Evolutionary conservation across 352 stramenopile species (phyloP), one percentile per base, ranked within the genome.

Genomic region (Phytophthora vignae): DNA sequence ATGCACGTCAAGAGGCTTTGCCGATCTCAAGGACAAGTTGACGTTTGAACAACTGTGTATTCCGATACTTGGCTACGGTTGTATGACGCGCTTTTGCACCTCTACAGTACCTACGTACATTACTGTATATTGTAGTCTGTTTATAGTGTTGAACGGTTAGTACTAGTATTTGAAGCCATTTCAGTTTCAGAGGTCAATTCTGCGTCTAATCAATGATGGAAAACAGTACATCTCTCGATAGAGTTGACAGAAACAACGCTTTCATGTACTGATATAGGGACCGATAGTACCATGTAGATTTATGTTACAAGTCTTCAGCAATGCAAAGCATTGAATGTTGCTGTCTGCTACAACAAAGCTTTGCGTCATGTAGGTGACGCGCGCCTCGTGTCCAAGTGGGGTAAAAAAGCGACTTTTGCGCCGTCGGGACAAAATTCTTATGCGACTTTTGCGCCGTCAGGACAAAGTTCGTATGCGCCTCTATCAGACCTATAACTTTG

Each of bases 1-100:
- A 0, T 48, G 67, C 60, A 22, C 40, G n/a, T 62, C 56, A 67
- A 69, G 55, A 49, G 48, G 40, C 53, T 61, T 67, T 67, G 64
- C 38, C 48, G 64, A 71, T 71, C 46, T 19, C 19, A 15, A 48
- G 50, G 46, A 54, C 27, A 38, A 67, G 49, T 67, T 71, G 64
- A 71, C 44, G 56, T 71, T 71, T 71, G 36, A 15, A 59, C 55
- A 38, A 46, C 33, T 66, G 33, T 21, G 2, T 64, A 64, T 64
- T 2, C 2, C 33, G 40, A 69, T 69, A 15, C 12, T 8, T 14
- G 3, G 15, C 40, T 48, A 21, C 15, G 27, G 27, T 48, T 15
- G 1, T 48, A 15, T 48, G 12, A 3, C 17, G 9, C 15, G 12
- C 5, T n/a, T n/a, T n/a, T n/a, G n/a, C n/a, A n/a, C n/a, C n/a